phyloP scores from a whole-genome alignment of 2,329 filamentous ascomycete species.

The Colletotrichum trifolii region DNA sequence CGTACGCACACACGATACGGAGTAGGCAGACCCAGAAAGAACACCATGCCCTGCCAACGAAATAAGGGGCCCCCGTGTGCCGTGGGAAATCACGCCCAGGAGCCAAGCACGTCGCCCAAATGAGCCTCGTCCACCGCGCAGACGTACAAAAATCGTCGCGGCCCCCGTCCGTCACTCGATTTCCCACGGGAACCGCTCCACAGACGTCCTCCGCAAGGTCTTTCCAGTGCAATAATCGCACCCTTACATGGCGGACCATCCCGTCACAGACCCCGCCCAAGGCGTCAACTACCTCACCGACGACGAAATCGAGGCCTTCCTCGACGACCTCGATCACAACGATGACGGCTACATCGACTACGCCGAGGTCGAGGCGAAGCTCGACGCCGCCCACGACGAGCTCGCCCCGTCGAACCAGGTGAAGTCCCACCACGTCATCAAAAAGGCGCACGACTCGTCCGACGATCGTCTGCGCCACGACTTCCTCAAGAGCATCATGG shows the following conservation, averaged over 20 bases:
- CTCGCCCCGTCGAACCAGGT: constrained; percentile 54
- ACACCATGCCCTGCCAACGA: constrained; percentile 10
- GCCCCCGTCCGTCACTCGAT: background rate
- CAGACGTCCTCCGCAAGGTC: background rate
- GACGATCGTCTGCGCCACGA: constrained; percentile 54
- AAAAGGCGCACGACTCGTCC: constrained; percentile 41
- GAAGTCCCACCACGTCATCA: constrained; percentile 57
- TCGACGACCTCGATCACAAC: constrained; percentile 64
- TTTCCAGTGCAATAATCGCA: background rate
- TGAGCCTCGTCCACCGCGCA: background rate
- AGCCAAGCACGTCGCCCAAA: constrained; percentile 23
- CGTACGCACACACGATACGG: constrained; percentile 20
- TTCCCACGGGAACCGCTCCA: background rate
- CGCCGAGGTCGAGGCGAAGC: constrained; percentile 61
- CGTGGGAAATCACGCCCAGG: constrained; percentile 26
- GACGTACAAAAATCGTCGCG: constrained; percentile 3
- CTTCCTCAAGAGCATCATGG: constrained; percentile 63
- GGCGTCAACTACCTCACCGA: constrained; percentile 52
- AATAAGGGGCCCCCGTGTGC: background rate
- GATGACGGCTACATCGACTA: constrained; percentile 64
- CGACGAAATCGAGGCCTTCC: constrained; percentile 62
- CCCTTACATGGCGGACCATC: constrained; percentile 40
- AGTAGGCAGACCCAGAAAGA: background rate
- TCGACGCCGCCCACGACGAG: constrained; percentile 63
- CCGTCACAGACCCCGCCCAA: constrained; percentile 39